A percentile compares a stretch with the other conserved stretches of the same genome.
Conservation (phyloP, 2,329 filamentous ascomycete species). For the Zasmidium cellare region DNA sequence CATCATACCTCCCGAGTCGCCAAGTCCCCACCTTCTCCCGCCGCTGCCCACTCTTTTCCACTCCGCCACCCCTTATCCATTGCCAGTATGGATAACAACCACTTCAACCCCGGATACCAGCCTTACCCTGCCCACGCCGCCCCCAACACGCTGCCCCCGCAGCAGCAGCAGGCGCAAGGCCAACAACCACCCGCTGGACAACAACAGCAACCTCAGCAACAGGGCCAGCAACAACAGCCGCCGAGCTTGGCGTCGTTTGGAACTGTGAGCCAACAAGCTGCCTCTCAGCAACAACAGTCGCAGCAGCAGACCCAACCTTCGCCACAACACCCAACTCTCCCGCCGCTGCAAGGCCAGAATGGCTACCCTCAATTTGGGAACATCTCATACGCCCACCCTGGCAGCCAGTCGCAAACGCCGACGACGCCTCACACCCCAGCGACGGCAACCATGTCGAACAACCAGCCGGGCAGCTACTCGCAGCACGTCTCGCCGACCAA, state of each 20-base stretch:
- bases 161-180: slow-evolving; percentile 2
- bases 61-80: not conserved
- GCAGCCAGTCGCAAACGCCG: slow-evolving; percentile 34
- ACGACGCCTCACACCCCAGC: slow-evolving; percentile 36
- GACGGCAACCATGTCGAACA: slow-evolving; percentile 30
- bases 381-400: slow-evolving; percentile 34
- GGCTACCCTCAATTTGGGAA: slow-evolving; percentile 35
- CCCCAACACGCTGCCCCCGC: not conserved
- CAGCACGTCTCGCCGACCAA: slow-evolving; percentile 31
- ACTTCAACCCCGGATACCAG: slow-evolving; percentile 29
- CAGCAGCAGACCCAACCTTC: slow-evolving; percentile 24
- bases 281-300: slow-evolving; percentile 15
- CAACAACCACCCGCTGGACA: slow-evolving; percentile 12
- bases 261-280: slow-evolving; percentile 26
- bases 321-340: slow-evolving; percentile 33
- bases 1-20: slow-evolving; percentile 1
- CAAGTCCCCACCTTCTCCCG: slow-evolving; percentile 13
- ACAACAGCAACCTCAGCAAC: slow-evolving; percentile 7
- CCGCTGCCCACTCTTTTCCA: slow-evolving; percentile 5
- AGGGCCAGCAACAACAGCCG: slow-evolving; percentile 22
- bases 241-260: slow-evolving; percentile 26
- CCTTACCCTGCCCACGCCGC: slow-evolving; percentile 18
- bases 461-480: slow-evolving; percentile 29
- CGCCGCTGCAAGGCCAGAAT: slow-evolving; percentile 36
- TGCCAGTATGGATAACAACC: slow-evolving; percentile 26